A percentile compares a stretch with the other conserved stretches of the same genome.
Conservation (phyloP, 2,329 filamentous ascomycete genomes). For the Diplodia sapinea region DNA sequence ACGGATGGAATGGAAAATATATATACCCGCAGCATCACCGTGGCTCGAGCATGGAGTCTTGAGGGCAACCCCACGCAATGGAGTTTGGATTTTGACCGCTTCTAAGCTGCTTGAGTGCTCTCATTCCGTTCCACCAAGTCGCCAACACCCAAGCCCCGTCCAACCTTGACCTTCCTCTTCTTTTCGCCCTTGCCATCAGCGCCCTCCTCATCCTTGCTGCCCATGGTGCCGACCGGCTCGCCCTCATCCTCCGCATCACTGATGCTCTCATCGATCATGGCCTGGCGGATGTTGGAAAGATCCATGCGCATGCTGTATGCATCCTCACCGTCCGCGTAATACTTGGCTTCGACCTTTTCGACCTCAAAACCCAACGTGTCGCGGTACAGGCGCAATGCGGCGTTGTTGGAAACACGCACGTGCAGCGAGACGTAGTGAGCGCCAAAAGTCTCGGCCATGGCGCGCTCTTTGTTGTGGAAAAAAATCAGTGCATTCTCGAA, state of each 20-base stretch:
- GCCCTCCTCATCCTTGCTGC: constrained; percentile 44
- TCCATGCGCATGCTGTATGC: constrained; percentile 94
- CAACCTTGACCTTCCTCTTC: constrained; percentile 77
- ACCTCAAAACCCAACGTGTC: constrained; percentile 89
- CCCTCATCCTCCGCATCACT: constrained; percentile 50
- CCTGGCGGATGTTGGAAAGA: constrained; percentile 63
- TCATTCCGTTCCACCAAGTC: constrained; percentile 76
- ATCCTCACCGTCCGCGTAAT: constrained; percentile 98
- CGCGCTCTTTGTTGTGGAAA: constrained; percentile 66
- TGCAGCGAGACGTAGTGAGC: constrained; percentile 94
- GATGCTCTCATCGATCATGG: constrained; percentile 54
- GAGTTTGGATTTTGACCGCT: background rate
- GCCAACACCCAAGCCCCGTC: constrained; percentile 75
- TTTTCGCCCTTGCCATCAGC: constrained; percentile 53
- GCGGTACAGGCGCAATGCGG: constrained; percentile 89
- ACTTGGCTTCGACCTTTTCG: constrained; percentile 84
- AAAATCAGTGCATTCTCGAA: background rate
- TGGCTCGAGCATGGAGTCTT: background rate
- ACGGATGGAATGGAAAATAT: background rate
- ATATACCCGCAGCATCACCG: constrained; percentile 7
- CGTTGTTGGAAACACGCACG: constrained; percentile 91
- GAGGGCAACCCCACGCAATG: background rate
- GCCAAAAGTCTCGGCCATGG: constrained; percentile 94
- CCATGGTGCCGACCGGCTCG: constrained; percentile 44
- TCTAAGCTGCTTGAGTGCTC: constrained; percentile 37